Evolutionary conservation across 1,139 yeast genomes (phyloP), one percentile per base, ranked within the genome.

Genomic region (Candida dubliniensis): DNA sequence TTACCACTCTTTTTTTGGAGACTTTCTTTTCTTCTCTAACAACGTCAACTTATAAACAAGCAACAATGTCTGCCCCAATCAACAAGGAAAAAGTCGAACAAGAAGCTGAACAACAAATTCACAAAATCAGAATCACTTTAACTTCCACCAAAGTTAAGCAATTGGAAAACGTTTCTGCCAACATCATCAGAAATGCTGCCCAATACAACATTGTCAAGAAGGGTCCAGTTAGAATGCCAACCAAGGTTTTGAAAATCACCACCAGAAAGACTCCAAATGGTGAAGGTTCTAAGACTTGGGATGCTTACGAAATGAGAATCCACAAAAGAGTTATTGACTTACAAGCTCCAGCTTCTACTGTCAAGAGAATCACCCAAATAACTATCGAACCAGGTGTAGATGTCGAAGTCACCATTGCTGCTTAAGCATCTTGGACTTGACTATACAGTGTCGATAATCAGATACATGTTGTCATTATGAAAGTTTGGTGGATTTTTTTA

Each of bases 271-370:
- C 99, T 71, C 99, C 99, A 69, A 95, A 95, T 77, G 99, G 99
- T 91, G 98, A 95, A 83, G 99, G 99, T 91, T 93, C 99, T 67
- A 93, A 95, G 91, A 95, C 99, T 67, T 95, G 97, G 97, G 99
- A 95, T 76, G 80, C 95, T 67, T 95, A 84, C 77, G 99, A 95
- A 83, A 88, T 95, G 96, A 90, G 98, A 86, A 90, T 95, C 82
- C 99, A 95, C 96, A 95, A 95, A 95, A 91, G 99, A 81, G 86
- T 89, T 76, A 89, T 93, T 69, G 97, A 93, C 82, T 84, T 95
- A 76, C 95, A 88, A 80, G 96, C 99, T 61, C 96, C 97, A 74
- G 89, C 96, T 69, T 79, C 82, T 59, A 77, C 85, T 62, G 96
- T 95, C 76, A 89, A 87, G 87, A 87, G 86, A 80, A 89, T 93